Percentiles rank a stretch among this genome's conserved stretches.
Conservation (phyloP, 805 yeast species). For the Barnettozyma botsteinii region DNA sequence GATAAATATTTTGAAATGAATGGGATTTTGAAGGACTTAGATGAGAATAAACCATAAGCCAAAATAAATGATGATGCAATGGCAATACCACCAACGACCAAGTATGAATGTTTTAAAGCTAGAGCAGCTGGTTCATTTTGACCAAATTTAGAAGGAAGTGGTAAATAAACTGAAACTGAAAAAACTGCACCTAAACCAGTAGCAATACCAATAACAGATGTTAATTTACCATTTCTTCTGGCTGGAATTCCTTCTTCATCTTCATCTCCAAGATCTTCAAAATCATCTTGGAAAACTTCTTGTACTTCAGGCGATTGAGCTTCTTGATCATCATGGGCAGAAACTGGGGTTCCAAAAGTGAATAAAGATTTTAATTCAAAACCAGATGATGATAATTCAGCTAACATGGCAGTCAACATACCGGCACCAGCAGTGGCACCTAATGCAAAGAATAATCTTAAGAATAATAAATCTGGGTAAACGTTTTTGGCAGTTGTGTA, state of each 20-base stretch:
- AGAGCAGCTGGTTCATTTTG: conserved; percentile 34
- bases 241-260: conserved; percentile 9
- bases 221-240: conserved; percentile 45
- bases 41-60: conserved; percentile 41
- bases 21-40: conserved; percentile 28
- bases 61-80: conserved; percentile 35
- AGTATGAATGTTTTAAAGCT: conserved; percentile 44
- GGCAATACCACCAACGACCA: conserved; percentile 40
- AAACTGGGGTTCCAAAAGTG: conserved; percentile 9
- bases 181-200: conserved; percentile 66
- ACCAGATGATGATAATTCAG: conserved; percentile 47
- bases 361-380: conserved; percentile 26
- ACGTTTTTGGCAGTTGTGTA: conserved; percentile 43
- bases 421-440: conserved; percentile 53
- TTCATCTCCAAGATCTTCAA: conserved; percentile 8
- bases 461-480: conserved; percentile 44
- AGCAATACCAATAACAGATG: conserved; percentile 56
- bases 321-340: conserved; percentile 7
- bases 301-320: not conserved
- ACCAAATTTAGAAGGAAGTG: conserved; percentile 50
- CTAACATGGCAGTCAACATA: conserved; percentile 55
- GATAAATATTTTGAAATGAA: conserved; percentile 19
- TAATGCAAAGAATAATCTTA: conserved; percentile 51
- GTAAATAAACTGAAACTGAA: conserved; percentile 48
- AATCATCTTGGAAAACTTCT: conserved; percentile 4